A percentile compares a stretch with the other conserved stretches of the same genome.
Evolutionary conservation across 176 grass and related monocot genomes (phyloP).

Genomic region (Juncus effusus): DNA sequence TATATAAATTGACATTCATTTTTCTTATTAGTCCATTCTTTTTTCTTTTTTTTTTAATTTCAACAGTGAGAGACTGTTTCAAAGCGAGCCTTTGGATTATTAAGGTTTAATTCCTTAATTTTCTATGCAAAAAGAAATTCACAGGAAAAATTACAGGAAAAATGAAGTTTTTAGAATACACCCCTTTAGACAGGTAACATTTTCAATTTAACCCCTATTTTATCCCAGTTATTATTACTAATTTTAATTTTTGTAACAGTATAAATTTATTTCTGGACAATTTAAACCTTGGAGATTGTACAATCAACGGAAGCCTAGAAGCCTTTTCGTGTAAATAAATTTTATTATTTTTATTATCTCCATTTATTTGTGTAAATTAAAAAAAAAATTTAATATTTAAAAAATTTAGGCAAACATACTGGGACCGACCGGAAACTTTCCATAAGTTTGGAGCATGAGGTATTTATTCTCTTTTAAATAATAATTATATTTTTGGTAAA

Average conservation of each 20-base stretch:
- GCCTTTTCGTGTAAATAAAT: conserved; percentile 50
- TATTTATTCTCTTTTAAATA: conserved; percentile 12
- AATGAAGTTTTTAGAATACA: conserved; percentile 99
- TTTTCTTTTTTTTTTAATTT: no score
- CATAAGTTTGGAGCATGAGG: conserved; percentile 88
- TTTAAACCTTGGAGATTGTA: conserved; percentile 62
- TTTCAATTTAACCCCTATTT: neutral
- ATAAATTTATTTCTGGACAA: conserved; percentile 70
- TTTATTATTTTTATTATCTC: conserved; percentile 14
- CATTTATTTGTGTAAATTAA: neutral
- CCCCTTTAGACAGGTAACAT: conserved; percentile 71
- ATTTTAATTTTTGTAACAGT: conserved; percentile 30
- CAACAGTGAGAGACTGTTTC: no score
- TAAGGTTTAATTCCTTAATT: neutral
- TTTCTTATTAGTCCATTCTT: no score
- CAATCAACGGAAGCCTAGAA: conserved; percentile 62
- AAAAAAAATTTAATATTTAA: neutral
- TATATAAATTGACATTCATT: no score
- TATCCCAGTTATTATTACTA: neutral
- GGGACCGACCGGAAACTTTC: conserved; percentile 82
- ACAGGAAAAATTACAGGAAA: conserved; percentile 45
- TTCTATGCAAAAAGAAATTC: conserved; percentile 25
- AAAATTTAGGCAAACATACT: conserved; percentile 72
- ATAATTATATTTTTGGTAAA: neutral
- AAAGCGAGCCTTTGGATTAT: neutral